phyloP scores from a whole-genome alignment of 148 eudicot genomes.

The Rhododendron mucronatum region DNA sequence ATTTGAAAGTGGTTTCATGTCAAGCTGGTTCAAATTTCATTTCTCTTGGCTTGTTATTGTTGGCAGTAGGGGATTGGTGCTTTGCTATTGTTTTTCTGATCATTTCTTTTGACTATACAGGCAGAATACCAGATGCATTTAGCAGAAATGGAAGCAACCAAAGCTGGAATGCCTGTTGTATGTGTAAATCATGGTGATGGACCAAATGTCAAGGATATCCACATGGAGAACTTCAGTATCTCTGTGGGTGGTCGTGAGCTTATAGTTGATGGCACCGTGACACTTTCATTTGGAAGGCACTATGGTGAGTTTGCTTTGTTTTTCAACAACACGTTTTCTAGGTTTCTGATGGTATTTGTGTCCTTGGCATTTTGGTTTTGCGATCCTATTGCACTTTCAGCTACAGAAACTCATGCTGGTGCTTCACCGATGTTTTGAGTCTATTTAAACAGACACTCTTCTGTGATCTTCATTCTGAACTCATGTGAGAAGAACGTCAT shows the following conservation, averaged over 20 bases:
- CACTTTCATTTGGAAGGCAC: constrained; percentile 90
- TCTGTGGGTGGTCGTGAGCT: constrained; percentile 99
- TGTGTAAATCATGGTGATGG: constrained; percentile 80
- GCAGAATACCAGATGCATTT: constrained; percentile 76
- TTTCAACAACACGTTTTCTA: background rate
- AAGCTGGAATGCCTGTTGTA: constrained; percentile 91
- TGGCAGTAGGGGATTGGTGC: background rate
- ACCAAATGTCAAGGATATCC: constrained; percentile 76
- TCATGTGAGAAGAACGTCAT: background rate
- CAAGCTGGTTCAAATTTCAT: background rate
- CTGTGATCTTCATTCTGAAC: background rate
- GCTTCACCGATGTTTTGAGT: background rate
- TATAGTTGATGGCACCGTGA: constrained; percentile 74
- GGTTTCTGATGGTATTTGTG: background rate
- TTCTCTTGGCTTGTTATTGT: background rate
- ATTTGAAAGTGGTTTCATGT: background rate
- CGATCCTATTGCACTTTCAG: constrained; percentile 1
- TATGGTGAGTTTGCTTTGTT: constrained; percentile 56
- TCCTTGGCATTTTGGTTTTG: background rate
- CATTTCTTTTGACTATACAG: constrained; percentile 32
- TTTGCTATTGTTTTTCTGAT: constrained; percentile 6
- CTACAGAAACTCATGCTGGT: background rate
- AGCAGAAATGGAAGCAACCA: constrained; percentile 94
- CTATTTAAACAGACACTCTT: background rate
- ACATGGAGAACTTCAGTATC: constrained; percentile 80